Base-by-base conservation (phyloP, 2,329 filamentous ascomycete genomes). In the Phialemonium atrogriseum region DNA sequence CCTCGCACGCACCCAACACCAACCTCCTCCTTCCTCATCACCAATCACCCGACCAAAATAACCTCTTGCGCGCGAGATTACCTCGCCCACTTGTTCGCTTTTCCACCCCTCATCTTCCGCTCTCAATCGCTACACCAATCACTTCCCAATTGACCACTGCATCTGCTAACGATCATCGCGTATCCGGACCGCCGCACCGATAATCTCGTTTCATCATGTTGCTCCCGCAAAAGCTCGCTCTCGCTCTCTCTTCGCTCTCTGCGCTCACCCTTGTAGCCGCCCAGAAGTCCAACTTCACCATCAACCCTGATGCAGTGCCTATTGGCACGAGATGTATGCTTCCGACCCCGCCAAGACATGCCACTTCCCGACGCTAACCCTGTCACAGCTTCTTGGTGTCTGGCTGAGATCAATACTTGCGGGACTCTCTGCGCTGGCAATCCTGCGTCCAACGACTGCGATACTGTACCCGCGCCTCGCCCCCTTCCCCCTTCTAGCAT, bases 331-430 rank as follows among this genome's bases (percentile, higher is more conserved):
- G 58, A 52, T 53, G 68, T 71, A 58, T 43, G 61, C 50, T 25
- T 30, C 11, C 19, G 19, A 19, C 10, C 15, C 14, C 26, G 12
- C 20, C 27, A 10, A 26, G 27, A 5, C 20, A 17, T 28, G 15
- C 34, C 23, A 21, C 19, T 22, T 27, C 27, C 10, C 29, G 30
- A 20, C 10, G 25, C 33, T 44, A 25, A 41, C 37, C 8, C 22
- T 34, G 4, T 27, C 23, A 45, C 52, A 72, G 70, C 63, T 27
- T 34, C 45, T 12, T 75, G 70, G 70, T 76, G 71, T 51, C 49
- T 46, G 32, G 68, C 59, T 24, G 57, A 76, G 58, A 52, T 50
- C 37, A 64, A 70, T 50, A 66, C 62, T 23, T 76, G 71, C 56
- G 38, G 39, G 27, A 52, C 52, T 15, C 61, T 76, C 24, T 76